Evolutionary conservation across 352 stramenopile genomes (phyloP).

Genomic region (Phytophthora sp.): DNA sequence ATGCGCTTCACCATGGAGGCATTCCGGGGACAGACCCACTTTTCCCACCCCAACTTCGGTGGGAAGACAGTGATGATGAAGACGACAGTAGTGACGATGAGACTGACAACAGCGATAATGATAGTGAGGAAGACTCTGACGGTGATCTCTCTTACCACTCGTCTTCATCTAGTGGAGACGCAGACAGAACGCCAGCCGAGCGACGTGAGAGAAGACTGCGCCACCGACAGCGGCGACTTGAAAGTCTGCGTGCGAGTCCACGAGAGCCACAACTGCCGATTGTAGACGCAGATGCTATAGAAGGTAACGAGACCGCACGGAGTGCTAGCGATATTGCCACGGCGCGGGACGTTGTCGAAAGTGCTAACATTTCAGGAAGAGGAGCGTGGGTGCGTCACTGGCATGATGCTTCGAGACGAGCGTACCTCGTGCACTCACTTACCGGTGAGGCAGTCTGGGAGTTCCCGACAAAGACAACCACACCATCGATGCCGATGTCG

Average conservation of each 20-base stretch:
- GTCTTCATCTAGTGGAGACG: constrained; percentile 33
- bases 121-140: constrained; percentile 17
- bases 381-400: constrained; percentile 70
- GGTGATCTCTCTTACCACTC: constrained; percentile 31
- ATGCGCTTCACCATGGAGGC: constrained; percentile 62
- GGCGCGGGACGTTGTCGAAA: constrained; percentile 21
- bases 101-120: constrained; percentile 18
- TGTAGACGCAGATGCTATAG: constrained; percentile 31
- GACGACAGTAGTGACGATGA: constrained; percentile 29
- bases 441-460: constrained; percentile 79
- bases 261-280: constrained; percentile 28
- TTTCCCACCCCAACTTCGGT: constrained; percentile 72
- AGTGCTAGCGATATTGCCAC: constrained; percentile 30
- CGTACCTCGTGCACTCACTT: constrained; percentile 74
- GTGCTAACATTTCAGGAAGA: constrained; percentile 12
- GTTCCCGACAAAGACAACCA: constrained; percentile 23
- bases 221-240: constrained; percentile 23
- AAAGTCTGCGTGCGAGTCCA: constrained; percentile 17
- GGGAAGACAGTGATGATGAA: constrained; percentile 54
- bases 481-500: neutral
- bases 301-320: constrained; percentile 24
- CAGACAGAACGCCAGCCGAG: constrained; percentile 28
- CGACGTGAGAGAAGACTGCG: constrained; percentile 23
- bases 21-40: constrained; percentile 65
- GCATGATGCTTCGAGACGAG: constrained; percentile 50